Evolutionary conservation across 257 asterid species (phyloP).

Genomic region (Nicotiana otophora): DNA sequence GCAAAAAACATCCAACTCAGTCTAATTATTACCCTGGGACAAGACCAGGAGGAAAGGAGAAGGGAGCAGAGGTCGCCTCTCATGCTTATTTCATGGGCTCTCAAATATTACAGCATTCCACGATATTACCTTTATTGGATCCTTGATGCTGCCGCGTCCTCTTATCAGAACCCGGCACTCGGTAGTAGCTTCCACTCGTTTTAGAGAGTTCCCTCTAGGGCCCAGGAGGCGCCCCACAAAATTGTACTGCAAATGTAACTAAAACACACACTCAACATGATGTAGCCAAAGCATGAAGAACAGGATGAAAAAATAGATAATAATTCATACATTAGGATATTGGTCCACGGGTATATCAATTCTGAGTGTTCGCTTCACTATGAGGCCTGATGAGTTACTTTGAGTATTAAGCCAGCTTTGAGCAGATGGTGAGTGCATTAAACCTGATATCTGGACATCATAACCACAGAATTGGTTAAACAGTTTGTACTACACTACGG

Average conservation of each 20-base stretch:
- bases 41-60: background rate
- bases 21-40: background rate
- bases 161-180: constrained; percentile 95
- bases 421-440: constrained; percentile 68
- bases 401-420: constrained; percentile 90
- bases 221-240: constrained; percentile 99
- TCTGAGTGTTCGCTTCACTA: constrained; percentile 82
- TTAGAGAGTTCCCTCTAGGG: constrained; percentile 97
- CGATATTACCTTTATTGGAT: constrained; percentile 67
- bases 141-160: constrained; percentile 99
- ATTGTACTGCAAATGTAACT: constrained; percentile 58
- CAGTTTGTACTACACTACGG: constrained; percentile 1
- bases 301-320: constrained; percentile 12
- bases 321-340: constrained; percentile 63
- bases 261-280: background rate
- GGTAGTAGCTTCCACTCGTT: constrained; percentile 91
- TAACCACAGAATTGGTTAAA: constrained; percentile 32
- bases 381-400: constrained; percentile 82
- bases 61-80: background rate
- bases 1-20: background rate
- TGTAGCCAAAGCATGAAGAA: background rate
- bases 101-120: background rate
- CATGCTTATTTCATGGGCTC: background rate
- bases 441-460: constrained; percentile 69
- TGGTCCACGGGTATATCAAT: constrained; percentile 94